Evolutionary conservation across 176 grass and related monocot genomes (phyloP).

Genomic region (Eleusine indica): DNA sequence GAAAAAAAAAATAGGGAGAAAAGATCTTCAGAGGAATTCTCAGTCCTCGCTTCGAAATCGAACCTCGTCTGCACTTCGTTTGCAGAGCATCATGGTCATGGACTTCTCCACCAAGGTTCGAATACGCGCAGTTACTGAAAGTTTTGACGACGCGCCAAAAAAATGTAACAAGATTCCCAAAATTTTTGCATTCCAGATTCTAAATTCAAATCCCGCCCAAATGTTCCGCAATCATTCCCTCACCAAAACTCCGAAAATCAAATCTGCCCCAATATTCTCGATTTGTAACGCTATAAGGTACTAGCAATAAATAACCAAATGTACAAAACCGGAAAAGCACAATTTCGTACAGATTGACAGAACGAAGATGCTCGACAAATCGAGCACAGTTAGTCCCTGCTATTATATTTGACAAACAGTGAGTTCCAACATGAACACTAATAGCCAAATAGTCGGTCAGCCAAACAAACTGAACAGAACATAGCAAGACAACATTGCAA

Average conservation of each 20-base stretch:
- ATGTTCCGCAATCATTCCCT: background rate
- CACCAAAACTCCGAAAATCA: background rate
- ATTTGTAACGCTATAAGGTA: too few species aligned
- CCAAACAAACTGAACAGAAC: too few species aligned
- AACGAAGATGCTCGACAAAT: too few species aligned
- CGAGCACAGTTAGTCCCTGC: too few species aligned
- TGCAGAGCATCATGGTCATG: background rate
- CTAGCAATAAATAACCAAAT: background rate
- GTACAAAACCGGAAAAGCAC: background rate
- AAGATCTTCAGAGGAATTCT: background rate
- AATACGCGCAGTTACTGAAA: background rate
- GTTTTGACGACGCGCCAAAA: background rate
- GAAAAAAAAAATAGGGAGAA: background rate
- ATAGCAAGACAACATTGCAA: background rate
- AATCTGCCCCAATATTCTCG: background rate
- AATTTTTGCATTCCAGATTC: background rate
- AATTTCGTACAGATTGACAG: too few species aligned
- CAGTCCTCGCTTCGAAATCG: background rate
- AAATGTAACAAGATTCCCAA: background rate
- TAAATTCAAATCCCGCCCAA: background rate
- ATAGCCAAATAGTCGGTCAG: too few species aligned
- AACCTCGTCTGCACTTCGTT: background rate
- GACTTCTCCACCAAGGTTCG: background rate
- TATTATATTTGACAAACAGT: too few species aligned
- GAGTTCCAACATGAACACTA: background rate